These are phyloP conservation scores for Coemansia aciculifera DNA, from an alignment of 192 early-diverging fungal genomes.

Conservation along the genomic window DNA sequence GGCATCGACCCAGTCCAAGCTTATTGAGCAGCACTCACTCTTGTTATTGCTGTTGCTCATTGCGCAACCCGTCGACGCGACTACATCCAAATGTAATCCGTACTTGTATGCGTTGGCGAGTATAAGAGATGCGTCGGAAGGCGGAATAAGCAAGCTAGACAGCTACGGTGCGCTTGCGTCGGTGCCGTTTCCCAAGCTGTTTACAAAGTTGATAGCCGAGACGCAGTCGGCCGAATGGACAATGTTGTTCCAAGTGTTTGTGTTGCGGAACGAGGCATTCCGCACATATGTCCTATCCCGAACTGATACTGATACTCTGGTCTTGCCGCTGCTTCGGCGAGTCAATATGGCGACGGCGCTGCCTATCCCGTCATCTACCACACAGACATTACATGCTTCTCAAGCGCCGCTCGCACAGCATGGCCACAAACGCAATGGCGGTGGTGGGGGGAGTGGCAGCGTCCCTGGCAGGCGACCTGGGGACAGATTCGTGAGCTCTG, in stretches of 20 bases:
- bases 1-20: slow-evolving; percentile 17
- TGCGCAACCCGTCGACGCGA: slow-evolving; percentile 15
- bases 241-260: slow-evolving; percentile 30
- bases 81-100: slow-evolving; percentile 14
- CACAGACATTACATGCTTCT: not conserved
- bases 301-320: slow-evolving; percentile 46
- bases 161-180: slow-evolving; percentile 7
- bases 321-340: slow-evolving; percentile 38
- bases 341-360: slow-evolving; percentile 38
- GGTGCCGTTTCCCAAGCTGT: slow-evolving; percentile 44
- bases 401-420: not conserved
- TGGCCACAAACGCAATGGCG: slow-evolving; percentile 3
- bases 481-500: not conserved
- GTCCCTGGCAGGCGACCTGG: slow-evolving; percentile 4
- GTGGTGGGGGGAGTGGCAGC: not conserved
- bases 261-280: slow-evolving; percentile 41
- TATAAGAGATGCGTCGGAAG: slow-evolving; percentile 23
- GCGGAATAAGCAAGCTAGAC: slow-evolving; percentile 4
- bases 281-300: slow-evolving; percentile 46
- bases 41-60: slow-evolving; percentile 35
- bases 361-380: slow-evolving; percentile 25
- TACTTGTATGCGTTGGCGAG: slow-evolving; percentile 29
- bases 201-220: slow-evolving; percentile 30
- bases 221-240: slow-evolving; percentile 36
- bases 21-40: slow-evolving; percentile 41